phyloP scores from a whole-genome alignment of 164 flowering plant species.

The Magnolia changhungtana region DNA sequence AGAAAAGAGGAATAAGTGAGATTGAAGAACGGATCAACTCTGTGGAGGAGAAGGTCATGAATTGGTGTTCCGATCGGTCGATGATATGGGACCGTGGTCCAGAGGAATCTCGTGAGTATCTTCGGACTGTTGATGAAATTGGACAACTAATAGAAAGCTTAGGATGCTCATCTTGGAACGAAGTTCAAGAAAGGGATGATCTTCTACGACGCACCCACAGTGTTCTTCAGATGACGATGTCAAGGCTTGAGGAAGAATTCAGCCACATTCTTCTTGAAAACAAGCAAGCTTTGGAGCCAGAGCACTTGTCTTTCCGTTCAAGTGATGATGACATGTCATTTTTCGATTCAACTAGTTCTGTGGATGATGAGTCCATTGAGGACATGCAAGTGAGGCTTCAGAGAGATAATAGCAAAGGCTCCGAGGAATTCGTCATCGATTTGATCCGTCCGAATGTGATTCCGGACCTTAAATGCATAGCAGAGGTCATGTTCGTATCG shows the following conservation, averaged over 20 bases:
- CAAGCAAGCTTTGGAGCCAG: slow-evolving; percentile 67
- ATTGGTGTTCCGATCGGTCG: slow-evolving; percentile 55
- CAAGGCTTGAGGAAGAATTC: slow-evolving; percentile 79
- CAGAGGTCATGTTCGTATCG: slow-evolving; percentile 54
- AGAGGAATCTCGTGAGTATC: slow-evolving; percentile 50
- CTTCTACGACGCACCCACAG: slow-evolving; percentile 44
- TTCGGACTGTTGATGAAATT: slow-evolving; percentile 53
- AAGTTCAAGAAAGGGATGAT: slow-evolving; percentile 23
- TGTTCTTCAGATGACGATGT: slow-evolving; percentile 73
- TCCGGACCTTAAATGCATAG: slow-evolving; percentile 60
- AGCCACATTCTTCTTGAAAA: slow-evolving; percentile 52
- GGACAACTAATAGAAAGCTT: slow-evolving; percentile 40
- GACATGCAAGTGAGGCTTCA: neutral
- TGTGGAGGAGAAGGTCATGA: slow-evolving; percentile 49
- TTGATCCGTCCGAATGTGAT: slow-evolving; percentile 55
- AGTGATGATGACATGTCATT: neutral
- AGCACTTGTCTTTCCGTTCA: slow-evolving; percentile 57
- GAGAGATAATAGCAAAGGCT: neutral
- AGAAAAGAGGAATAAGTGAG: neutral
- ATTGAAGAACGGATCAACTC: slow-evolving; percentile 21
- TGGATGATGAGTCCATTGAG: neutral
- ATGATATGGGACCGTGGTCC: slow-evolving; percentile 72
- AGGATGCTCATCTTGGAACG: slow-evolving; percentile 28
- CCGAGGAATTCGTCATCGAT: slow-evolving; percentile 32
- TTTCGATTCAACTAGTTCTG: neutral